Base-by-base conservation (phyloP, 805 yeast genomes). In the Teunomyces gatunensis region DNA sequence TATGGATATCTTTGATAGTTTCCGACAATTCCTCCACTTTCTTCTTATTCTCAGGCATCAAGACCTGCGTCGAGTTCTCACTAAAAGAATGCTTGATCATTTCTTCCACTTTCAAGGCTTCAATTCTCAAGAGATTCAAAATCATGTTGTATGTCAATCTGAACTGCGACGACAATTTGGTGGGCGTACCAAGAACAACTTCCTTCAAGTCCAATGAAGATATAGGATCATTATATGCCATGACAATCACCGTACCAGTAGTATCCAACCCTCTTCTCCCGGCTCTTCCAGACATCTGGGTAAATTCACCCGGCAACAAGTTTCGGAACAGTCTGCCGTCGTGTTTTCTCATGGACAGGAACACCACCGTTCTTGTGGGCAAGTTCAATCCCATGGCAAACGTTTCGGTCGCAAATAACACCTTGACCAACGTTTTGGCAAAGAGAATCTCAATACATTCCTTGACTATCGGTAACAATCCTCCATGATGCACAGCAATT, bases 261-360 rank as follows among this genome's bases (percentile, higher is more conserved):
- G 83, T 71, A 71, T 94, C 99, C 54, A 94, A 71, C 30, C 99
- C 99, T 74, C 99, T 83, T 70, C 99, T 83, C 50, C 99, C 99
- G 0, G 99, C 99, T 67, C 99, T 80, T 39, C 99, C 99, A 0
- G 97, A 91, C 99, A 94, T 94, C 68, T 92, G 99, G 0, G 98
- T 94, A 63, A 92, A 94, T 64, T 94, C 99, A 46, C 99, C 99
- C 0, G 99, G 97, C 7, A 85, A 76, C 50, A 94, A 74, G 59
- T 85, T 80, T 66, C 99, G 78, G 67, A 89, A 83, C 0, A 80
- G 79, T 27, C 83, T 78, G 40, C 98, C 98, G 62, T 94, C 99
- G 64, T 92, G 96, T 61, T 94, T 94, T 54, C 92, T 73, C 43
- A 86, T 71, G 41, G 86, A 89, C 52, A 89, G 80, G 64, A 94